Percentiles rank a stretch among this genome's conserved stretches.
Evolutionary conservation across 108 stramenopile species (phyloP).

Genomic region (Mediolabrus comicus): DNA sequence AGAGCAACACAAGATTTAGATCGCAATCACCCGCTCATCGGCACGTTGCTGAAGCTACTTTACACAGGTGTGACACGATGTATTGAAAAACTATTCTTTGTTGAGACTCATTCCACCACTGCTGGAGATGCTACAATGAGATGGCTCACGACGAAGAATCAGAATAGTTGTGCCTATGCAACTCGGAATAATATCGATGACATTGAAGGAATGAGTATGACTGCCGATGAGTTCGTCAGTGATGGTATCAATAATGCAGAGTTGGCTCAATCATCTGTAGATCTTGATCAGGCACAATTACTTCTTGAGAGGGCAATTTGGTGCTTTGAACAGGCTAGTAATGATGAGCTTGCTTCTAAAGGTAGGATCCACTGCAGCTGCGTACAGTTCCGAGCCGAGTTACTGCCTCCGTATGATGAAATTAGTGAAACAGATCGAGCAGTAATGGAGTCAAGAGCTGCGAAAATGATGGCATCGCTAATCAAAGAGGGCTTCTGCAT

Average conservation of each 20-base stretch:
- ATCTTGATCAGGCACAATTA: background rate
- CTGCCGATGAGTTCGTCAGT: conserved; percentile 31
- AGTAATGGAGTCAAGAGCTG: conserved; percentile 21
- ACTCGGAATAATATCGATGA: conserved; percentile 23
- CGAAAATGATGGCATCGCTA: conserved; percentile 18
- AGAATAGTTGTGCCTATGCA: conserved; percentile 13
- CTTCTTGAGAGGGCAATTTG: conserved; percentile 36
- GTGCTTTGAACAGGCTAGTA: conserved; percentile 38
- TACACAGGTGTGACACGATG: conserved; percentile 57
- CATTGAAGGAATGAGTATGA: conserved; percentile 33
- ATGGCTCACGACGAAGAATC: background rate
- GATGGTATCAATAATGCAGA: conserved; percentile 35
- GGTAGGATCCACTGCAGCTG: conserved; percentile 36
- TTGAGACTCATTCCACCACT: conserved; percentile 36
- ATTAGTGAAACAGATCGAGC: background rate
- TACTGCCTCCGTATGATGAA: background rate
- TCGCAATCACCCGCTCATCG: conserved; percentile 28
- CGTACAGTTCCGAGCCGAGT: conserved; percentile 20
- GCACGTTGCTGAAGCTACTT: conserved; percentile 47
- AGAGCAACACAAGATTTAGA: conserved; percentile 6
- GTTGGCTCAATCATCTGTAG: conserved; percentile 20
- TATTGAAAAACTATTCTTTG: conserved; percentile 47
- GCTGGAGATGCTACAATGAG: conserved; percentile 43
- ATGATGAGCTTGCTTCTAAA: conserved; percentile 20
- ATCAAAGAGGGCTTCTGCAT: conserved; percentile 15